Evolutionary conservation across 2,329 filamentous ascomycete species (phyloP), one percentile per base, ranked within the genome.

Genomic region (Ophiostoma sp.): DNA sequence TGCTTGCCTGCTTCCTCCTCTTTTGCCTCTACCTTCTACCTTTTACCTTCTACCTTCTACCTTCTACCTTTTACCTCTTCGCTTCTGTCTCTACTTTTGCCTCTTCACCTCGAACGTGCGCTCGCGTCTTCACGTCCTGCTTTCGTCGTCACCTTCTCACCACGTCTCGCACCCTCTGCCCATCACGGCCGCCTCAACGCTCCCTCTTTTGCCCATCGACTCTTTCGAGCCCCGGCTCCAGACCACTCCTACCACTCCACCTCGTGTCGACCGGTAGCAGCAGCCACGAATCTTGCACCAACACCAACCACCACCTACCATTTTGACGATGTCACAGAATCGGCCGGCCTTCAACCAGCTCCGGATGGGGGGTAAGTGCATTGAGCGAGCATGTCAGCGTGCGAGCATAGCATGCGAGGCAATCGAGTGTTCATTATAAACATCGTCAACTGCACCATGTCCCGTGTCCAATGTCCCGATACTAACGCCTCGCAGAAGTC

Each of bases 301-400:
- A 41, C 27, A 6, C 2, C 36, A 62, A 16, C 55, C 55, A n/a
- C 55, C 66, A 66, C 47, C 62, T 41, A 67, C 69, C 27, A 64
- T 52, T 38, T 66, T 69, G 68, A 81, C 74, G 52, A 96, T 97
- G 93, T 93, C 92, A 84, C 89, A 93, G 81, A 95, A 89, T 83
- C 87, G 93, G 84, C 91, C 93, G 80, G 89, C 92, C 77, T 97
- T 98, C 82, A 86, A 84, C 77, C 85, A 82, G 76, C 79, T 98
- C 84, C 91, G 94, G 83, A 97, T 98, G 93, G 95, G 94, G 87
- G 95, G 94, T 97, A 85, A 89, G 92, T 72, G 27, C 27, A 27
- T 27, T 27, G 27, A 27, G 27, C 1, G 27, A 27, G 27, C 27
- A 27, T 27, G n/a, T n/a, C n/a, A n/a, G n/a, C n/a, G n/a, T n/a